phyloP scores from a whole-genome alignment of 805 yeast genomes.

The Huiozyma naganishii region DNA sequence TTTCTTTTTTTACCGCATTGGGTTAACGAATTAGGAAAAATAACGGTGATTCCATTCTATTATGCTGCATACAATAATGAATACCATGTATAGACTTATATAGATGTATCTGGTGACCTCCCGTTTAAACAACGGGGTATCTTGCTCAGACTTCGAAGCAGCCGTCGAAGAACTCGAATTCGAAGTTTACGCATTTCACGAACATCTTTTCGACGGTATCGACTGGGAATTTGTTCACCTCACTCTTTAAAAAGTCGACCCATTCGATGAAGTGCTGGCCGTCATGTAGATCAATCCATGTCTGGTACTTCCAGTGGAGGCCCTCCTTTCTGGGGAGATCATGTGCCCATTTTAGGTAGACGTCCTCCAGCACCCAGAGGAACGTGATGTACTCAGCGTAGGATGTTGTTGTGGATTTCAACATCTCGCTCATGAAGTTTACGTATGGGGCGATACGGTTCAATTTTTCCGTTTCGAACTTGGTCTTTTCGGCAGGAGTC shows the following conservation, averaged over 20 bases:
- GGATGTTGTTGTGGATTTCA: slow-evolving; percentile 16
- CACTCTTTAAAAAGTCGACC: slow-evolving; percentile 36
- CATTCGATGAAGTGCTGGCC: slow-evolving; percentile 38
- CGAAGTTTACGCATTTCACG: slow-evolving; percentile 30
- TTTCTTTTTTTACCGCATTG: too few species aligned
- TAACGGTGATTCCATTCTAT: neutral
- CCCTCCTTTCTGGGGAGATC: slow-evolving; percentile 23
- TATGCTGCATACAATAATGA: neutral
- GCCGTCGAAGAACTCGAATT: slow-evolving; percentile 36
- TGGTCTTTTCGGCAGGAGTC: slow-evolving; percentile 6
- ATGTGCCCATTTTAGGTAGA: slow-evolving; percentile 44
- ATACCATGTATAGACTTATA: neutral
- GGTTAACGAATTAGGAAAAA: too few species aligned
- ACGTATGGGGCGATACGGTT: slow-evolving; percentile 29
- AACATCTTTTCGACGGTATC: slow-evolving; percentile 26
- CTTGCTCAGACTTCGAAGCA: slow-evolving; percentile 28
- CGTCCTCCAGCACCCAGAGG: slow-evolving; percentile 38
- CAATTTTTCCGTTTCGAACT: slow-evolving; percentile 1
- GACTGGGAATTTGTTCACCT: slow-evolving; percentile 31
- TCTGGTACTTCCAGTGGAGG: slow-evolving; percentile 36
- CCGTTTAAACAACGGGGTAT: neutral
- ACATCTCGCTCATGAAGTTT: slow-evolving; percentile 26
- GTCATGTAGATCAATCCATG: slow-evolving; percentile 43
- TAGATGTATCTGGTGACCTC: neutral
- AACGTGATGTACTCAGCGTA: slow-evolving; percentile 36